Conservation (phyloP, 768 basidiomycete genomes). For the Mycena leptocephala region DNA sequence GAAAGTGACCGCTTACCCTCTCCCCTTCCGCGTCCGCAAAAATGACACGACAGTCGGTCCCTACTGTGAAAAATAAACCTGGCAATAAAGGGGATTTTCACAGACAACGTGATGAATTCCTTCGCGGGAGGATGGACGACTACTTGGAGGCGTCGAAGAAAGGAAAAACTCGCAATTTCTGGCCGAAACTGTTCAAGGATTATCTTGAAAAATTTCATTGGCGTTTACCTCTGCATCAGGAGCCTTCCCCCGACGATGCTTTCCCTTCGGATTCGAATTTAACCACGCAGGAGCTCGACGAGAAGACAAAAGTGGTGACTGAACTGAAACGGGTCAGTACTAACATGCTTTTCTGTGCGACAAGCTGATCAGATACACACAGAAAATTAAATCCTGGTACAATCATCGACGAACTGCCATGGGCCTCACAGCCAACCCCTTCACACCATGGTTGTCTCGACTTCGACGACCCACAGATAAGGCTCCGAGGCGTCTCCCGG, state of each 20-base stretch:
- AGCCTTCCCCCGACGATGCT: neutral
- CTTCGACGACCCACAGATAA: neutral
- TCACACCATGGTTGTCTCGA: neutral
- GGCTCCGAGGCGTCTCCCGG: neutral
- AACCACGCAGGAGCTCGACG: no score
- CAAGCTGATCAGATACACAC: neutral
- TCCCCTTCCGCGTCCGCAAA: no score
- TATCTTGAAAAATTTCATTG: neutral
- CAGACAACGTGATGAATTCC: no score
- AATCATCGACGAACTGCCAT: neutral
- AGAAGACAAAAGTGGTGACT: neutral
- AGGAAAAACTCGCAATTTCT: neutral
- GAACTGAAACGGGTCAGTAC: neutral
- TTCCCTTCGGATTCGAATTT: neutral
- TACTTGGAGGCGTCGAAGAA: neutral
- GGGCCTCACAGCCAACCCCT: neutral
- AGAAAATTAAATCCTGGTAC: neutral
- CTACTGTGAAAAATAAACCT: no score
- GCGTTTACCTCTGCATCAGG: neutral
- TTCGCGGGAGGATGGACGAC: no score
- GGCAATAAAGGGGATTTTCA: no score
- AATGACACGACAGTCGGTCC: no score
- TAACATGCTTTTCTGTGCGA: neutral
- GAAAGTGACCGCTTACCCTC: no score
- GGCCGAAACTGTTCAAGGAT: neutral